Evolutionary conservation across 2,329 filamentous ascomycete species (phyloP), one percentile per base, ranked within the genome.

Genomic region (Paraphoma chrysanthemicola): DNA sequence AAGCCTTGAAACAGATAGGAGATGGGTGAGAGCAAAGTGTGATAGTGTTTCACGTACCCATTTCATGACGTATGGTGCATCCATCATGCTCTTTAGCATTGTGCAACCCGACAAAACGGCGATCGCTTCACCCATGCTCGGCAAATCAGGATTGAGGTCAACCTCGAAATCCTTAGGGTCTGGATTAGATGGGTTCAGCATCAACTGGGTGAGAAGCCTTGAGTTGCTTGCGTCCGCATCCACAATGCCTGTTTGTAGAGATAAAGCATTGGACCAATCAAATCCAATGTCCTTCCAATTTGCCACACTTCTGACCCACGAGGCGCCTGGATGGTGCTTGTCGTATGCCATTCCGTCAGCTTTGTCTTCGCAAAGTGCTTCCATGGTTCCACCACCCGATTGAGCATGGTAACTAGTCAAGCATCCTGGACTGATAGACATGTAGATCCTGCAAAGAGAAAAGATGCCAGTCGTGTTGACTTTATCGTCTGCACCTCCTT

Each of bases 101-200:
- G 89, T 91, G 36, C 85, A 88, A 4, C 86, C 86, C 0, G 85
- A 84, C 65, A 93, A 82, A 0, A 92, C 89, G 0, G 90, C 89
- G 0, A 95, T 72, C 0, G 88, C 88, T 74, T 95, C 91, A 0
- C 86, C 88, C n/a, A 91, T 81, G 2, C 88, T 91, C 0, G 91
- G 91, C 0, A 88, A 73, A 0, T 75, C 68, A 0, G 80, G 73
- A 33, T 83, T 78, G 0, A 91, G 80, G 8, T 74, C 62, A 1
- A 71, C 63, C 2, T 74, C 45, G 0, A 63, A 16, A n/a, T 62
- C 56, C 2, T 62, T 30, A 5, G 60, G 46, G 33, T 64, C 57
- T 1, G 57, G 18, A 14, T 62, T 43, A 5, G 42, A 53, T 1
- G 68, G 67, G 14, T 71, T 70, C 1, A 81, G 59, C 16, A 82